Conservation (phyloP, 2,329 filamentous ascomycete genomes). For the Fusarium sp. region DNA sequence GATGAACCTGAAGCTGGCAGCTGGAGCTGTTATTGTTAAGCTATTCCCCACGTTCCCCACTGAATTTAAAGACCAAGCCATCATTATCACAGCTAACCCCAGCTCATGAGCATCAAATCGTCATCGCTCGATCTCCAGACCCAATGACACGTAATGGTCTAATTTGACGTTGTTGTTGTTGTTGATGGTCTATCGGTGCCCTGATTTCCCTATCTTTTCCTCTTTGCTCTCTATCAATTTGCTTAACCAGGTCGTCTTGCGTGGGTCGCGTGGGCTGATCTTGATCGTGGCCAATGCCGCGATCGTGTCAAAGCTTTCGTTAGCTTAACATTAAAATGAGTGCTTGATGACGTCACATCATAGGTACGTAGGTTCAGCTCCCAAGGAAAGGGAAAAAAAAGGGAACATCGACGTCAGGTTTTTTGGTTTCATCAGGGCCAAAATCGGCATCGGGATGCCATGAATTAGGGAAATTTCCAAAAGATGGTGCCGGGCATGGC, state of each 20-base stretch:
- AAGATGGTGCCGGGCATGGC: conserved; percentile 34
- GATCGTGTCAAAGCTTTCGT: conserved; percentile 37
- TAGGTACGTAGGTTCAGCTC: neutral
- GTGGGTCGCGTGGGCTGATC: conserved; percentile 33
- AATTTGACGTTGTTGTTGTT: conserved; percentile 19
- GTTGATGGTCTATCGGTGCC: conserved; percentile 7
- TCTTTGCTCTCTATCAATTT: conserved; percentile 13
- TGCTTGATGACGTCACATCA: conserved; percentile 47
- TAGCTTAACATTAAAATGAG: conserved; percentile 36
- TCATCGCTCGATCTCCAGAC: conserved; percentile 24
- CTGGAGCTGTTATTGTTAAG: conserved; percentile 19
- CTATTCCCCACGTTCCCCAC: conserved; percentile 37
- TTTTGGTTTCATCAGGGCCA: conserved; percentile 12
- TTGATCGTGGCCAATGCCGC: conserved; percentile 33
- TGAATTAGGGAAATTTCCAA: conserved; percentile 28
- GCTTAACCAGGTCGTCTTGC: conserved; percentile 12
- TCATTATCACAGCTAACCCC: conserved; percentile 30
- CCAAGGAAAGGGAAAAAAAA: conserved; percentile 10
- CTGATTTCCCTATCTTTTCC: conserved; percentile 26
- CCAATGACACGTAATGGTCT: conserved; percentile 39
- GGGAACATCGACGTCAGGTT: conserved; percentile 33
- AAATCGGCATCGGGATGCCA: conserved; percentile 33
- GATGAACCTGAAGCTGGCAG: conserved; percentile 25
- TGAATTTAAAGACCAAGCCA: conserved; percentile 28
- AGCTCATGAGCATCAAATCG: conserved; percentile 27